Percentiles rank a stretch among this genome's conserved stretches.
phyloP scores from a whole-genome alignment of 306 rosid genomes.

The Inga oerstediana region DNA sequence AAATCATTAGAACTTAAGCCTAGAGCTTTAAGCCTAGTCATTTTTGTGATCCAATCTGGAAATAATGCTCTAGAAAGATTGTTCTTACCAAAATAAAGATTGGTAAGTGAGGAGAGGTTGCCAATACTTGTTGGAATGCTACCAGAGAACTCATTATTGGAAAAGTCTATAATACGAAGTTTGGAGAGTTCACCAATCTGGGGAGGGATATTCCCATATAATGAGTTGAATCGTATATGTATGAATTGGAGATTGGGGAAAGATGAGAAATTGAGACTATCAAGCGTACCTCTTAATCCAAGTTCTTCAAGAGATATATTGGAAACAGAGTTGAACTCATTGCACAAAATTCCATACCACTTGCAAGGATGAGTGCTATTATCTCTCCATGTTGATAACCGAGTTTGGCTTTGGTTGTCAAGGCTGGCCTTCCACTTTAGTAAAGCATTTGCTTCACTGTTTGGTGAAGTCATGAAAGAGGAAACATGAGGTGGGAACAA shows the following conservation, averaged over 20 bases:
- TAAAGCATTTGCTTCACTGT: neutral
- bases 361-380: neutral
- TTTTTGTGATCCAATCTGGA: too few species aligned
- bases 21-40: too few species aligned
- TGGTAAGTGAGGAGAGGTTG: too few species aligned
- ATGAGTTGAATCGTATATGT: too few species aligned
- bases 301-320: neutral
- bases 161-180: too few species aligned
- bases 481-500: neutral
- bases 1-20: too few species aligned
- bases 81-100: too few species aligned
- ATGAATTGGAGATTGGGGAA: neutral
- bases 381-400: neutral
- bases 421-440: neutral
- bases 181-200: too few species aligned
- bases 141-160: too few species aligned
- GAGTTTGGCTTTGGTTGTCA: neutral
- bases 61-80: too few species aligned
- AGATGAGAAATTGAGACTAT: neutral
- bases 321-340: neutral
- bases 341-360: neutral
- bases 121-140: too few species aligned
- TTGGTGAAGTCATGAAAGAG: neutral
- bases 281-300: neutral
- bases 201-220: too few species aligned